Percentiles rank a stretch among this genome's conserved stretches.
These are phyloP conservation scores for Zygosaccharomyces rouxii DNA, from an alignment of 805 yeast species.

Conservation along the genomic window DNA sequence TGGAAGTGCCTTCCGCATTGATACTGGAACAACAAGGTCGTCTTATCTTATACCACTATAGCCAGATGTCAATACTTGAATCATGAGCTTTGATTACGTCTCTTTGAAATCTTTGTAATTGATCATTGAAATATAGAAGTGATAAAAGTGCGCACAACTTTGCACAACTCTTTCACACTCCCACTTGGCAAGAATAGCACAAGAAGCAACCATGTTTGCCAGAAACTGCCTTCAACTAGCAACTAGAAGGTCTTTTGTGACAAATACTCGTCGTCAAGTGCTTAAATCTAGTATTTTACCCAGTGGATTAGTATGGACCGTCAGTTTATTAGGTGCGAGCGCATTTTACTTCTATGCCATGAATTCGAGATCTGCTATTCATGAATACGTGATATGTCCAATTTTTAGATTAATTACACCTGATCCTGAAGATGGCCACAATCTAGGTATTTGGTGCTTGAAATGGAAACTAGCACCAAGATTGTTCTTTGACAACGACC, in stretches of 20 bases:
- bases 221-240: conserved; percentile 10
- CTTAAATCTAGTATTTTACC: conserved; percentile 19
- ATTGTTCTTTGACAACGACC: conserved; percentile 50
- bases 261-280: conserved; percentile 8
- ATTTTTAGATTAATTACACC: conserved; percentile 55
- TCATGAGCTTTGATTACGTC: not conserved
- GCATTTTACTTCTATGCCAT: conserved; percentile 51
- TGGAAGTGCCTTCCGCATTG: too few relatives aligned
- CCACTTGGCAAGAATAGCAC: not conserved
- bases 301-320: conserved; percentile 21
- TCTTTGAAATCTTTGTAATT: not conserved
- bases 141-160: conserved; percentile 1
- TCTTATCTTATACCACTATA: not conserved
- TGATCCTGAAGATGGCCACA: conserved; percentile 85
- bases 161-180: not conserved
- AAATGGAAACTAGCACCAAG: conserved; percentile 66
- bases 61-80: not conserved
- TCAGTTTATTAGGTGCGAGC: conserved; percentile 31
- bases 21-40: too few relatives aligned
- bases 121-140: not conserved
- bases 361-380: conserved; percentile 79
- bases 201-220: conserved; percentile 9
- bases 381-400: conserved; percentile 80
- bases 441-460: conserved; percentile 64
- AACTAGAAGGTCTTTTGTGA: conserved; percentile 11